Conservation (phyloP, 345 rosid species). For the Cardamine occulta region DNA sequence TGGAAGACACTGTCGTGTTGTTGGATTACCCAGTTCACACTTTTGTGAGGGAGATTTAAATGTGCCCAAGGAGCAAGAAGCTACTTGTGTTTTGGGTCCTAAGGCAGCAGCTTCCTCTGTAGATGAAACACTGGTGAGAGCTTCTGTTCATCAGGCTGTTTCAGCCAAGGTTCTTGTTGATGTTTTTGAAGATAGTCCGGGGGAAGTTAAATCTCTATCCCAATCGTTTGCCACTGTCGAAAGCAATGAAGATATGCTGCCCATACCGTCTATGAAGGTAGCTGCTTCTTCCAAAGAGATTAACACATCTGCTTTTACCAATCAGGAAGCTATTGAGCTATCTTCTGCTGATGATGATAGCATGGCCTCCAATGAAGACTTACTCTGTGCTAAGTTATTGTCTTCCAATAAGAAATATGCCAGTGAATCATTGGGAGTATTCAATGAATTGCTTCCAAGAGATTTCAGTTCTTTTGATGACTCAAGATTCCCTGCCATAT, state of each 20-base stretch:
- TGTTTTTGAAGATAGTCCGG: slow-evolving; percentile 63
- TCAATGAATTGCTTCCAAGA: slow-evolving; percentile 57
- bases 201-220: slow-evolving; percentile 64
- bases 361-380: slow-evolving; percentile 43
- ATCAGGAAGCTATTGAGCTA: slow-evolving; percentile 33
- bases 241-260: slow-evolving; percentile 40
- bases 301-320: slow-evolving; percentile 24
- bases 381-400: slow-evolving; percentile 50
- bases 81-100: slow-evolving; percentile 49
- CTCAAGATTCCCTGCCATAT: slow-evolving; percentile 37
- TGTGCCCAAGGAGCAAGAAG: slow-evolving; percentile 39
- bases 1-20: slow-evolving; percentile 41
- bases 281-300: slow-evolving; percentile 32
- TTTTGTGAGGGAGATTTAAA: slow-evolving; percentile 43
- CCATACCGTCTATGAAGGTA: slow-evolving; percentile 32
- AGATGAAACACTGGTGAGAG: slow-evolving; percentile 43
- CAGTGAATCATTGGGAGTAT: slow-evolving; percentile 56
- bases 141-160: slow-evolving; percentile 47
- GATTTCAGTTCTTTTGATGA: slow-evolving; percentile 42
- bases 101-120: slow-evolving; percentile 51
- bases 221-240: slow-evolving; percentile 37
- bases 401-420: slow-evolving; percentile 70
- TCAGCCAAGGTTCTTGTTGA: slow-evolving; percentile 47
- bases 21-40: slow-evolving; percentile 34
- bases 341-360: slow-evolving; percentile 39